Base-by-base conservation (phyloP, 1,284 basidiomycete species). In the Puccinia sorghi region DNA sequence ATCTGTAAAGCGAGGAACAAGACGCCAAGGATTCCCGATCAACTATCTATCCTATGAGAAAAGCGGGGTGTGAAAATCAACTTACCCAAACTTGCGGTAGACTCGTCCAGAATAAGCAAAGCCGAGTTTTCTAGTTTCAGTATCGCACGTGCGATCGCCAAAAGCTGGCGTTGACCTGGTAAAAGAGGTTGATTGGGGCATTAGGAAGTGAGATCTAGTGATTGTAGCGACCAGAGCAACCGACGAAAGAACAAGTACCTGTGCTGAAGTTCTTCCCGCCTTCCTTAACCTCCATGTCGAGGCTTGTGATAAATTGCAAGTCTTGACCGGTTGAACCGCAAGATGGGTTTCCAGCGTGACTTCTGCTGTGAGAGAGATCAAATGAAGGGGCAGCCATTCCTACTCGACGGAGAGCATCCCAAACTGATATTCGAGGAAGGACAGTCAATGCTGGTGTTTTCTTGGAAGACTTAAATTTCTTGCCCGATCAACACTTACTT, bases 71-170 rank as follows among this genome's bases (percentile, higher is more conserved):
- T 7, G 32, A 54, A 17, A 67, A 64, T 17, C 8, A 32, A 41
- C 46, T 66, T 20, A 75, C 59, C 59, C 39, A 66, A 54, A 66
- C 82, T 82, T 73, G 73, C 73, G 41, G 73, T 75, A 11, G 73
- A 64, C 48, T 85, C 84, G 75, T 85, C 84, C 54, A 85, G 74
- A 66, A 85, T 80, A 9, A 85, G 80, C 56, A 85, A 81, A 20
- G 81, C 81, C 50, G 82, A 83, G 72, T 84, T 81, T 50, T 84
- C 82, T 70, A 85, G 81, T 80, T 84, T 84, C 77, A 85, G 81
- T 63, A 85, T 80, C 22, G 84, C 84, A 22, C 84, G 83, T 0
- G 84, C 83, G n/a, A 85, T 81, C 13, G 84, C 83, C 3, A 85
- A 80, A 22, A 85, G 82, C 80, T 84, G 84, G 61, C 83, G 82